A percentile compares a stretch with the other conserved stretches of the same genome.
Evolutionary conservation across 2,329 filamentous ascomycete species (phyloP).

Genomic region (Rhynchosporium secalis): DNA sequence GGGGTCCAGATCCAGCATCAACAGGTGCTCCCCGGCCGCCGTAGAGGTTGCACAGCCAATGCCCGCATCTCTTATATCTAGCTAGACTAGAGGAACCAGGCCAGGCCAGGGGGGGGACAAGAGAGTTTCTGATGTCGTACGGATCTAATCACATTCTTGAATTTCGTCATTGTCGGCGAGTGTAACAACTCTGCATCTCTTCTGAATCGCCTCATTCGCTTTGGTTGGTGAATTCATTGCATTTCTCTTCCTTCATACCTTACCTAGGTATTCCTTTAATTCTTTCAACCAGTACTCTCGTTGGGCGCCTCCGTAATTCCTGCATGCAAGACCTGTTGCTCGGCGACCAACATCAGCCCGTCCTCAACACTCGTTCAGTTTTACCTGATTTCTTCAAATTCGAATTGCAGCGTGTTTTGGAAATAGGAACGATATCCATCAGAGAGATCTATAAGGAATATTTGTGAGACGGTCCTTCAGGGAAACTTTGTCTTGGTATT

Average conservation of each 20-base stretch:
- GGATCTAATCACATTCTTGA: not conserved
- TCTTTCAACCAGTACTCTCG: conserved; percentile 3
- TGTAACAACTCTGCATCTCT: not conserved
- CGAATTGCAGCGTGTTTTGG: conserved; percentile 3
- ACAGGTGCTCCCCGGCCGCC: conserved; percentile 6
- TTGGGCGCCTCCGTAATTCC: conserved; percentile 10
- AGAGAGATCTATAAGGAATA: not conserved
- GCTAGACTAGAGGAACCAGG: not conserved
- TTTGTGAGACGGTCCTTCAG: not conserved
- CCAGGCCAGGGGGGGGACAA: not conserved
- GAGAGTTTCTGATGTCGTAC: conserved; percentile 1
- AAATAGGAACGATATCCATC: not conserved
- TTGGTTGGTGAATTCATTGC: conserved; percentile 47
- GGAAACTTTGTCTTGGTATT: conserved; percentile 1
- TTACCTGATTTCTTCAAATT: conserved; percentile 4
- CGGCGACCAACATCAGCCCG: conserved; percentile 24
- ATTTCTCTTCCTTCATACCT: conserved; percentile 17
- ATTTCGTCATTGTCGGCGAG: conserved; percentile 6
- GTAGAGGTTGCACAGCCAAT: not conserved
- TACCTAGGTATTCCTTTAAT: conserved; percentile 9
- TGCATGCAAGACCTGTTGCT: conserved; percentile 31
- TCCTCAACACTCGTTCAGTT: conserved; percentile 22
- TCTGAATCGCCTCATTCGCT: conserved; percentile 57
- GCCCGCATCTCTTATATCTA: not conserved
- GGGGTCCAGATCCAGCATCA: not conserved